Evolutionary conservation across 108 stramenopile species (phyloP).

Genomic region (Conticribra guillardii): DNA sequence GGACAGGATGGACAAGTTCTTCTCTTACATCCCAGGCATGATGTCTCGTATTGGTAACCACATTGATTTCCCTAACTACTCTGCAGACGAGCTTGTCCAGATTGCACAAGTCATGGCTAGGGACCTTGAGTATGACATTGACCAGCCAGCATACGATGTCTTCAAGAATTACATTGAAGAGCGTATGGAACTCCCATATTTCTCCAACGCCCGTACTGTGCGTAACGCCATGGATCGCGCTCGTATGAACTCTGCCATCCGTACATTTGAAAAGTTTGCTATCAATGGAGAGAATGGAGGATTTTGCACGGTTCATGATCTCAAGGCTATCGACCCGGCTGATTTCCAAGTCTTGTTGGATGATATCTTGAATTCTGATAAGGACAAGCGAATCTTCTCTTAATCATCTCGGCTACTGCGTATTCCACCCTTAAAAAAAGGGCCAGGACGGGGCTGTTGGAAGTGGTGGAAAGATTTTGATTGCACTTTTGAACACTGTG

Average conservation of each 20-base stretch:
- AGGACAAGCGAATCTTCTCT: constrained; percentile 89
- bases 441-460: too few species aligned
- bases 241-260: constrained; percentile 95
- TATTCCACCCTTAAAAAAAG: too few species aligned
- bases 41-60: constrained; percentile 98
- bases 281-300: constrained; percentile 88
- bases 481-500: too few species aligned
- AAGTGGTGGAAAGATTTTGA: too few species aligned
- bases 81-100: constrained; percentile 92
- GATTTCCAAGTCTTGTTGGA: constrained; percentile 97
- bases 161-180: constrained; percentile 93
- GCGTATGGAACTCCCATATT: constrained; percentile 96
- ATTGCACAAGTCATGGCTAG: constrained; percentile 93
- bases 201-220: constrained; percentile 98
- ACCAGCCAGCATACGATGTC: constrained; percentile 62
- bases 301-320: constrained; percentile 71
- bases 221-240: constrained; percentile 99
- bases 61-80: constrained; percentile 99
- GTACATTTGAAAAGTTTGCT: constrained; percentile 93
- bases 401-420: too few species aligned
- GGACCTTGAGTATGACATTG: constrained; percentile 92
- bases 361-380: constrained; percentile 89
- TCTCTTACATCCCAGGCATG: constrained; percentile 99
- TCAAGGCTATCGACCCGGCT: constrained; percentile 83
- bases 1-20: constrained; percentile 98